phyloP scores from a whole-genome alignment of 2,329 filamentous ascomycete species.

The Fonsecaea pedrosoi region DNA sequence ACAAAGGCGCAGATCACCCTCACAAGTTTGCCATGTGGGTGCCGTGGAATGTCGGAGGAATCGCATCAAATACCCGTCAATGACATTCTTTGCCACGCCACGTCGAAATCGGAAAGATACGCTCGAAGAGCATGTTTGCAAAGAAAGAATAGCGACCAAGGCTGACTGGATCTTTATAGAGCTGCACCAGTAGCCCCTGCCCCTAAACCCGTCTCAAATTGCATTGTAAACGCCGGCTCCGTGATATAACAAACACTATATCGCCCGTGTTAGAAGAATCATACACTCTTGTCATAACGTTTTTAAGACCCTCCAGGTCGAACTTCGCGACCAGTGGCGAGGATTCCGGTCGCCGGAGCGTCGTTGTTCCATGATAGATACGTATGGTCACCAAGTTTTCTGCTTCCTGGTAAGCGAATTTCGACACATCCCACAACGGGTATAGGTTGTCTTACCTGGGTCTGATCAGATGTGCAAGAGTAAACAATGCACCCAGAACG shows the following conservation, averaged over 20 bases:
- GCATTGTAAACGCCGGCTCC: slow-evolving; percentile 34
- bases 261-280: slow-evolving; percentile 32
- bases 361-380: slow-evolving; percentile 95
- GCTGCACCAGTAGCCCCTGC: slow-evolving; percentile 6
- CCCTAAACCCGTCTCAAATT: slow-evolving; percentile 7
- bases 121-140: not conserved
- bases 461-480: slow-evolving; percentile 86
- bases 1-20: slow-evolving; percentile 17
- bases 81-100: not conserved
- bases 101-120: not conserved
- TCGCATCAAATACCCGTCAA: not conserved
- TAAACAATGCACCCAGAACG: slow-evolving; percentile 84
- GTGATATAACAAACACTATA: slow-evolving; percentile 14
- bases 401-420: slow-evolving; percentile 46
- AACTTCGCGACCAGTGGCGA: slow-evolving; percentile 64
- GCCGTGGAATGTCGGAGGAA: slow-evolving; percentile 11
- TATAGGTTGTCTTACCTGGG: slow-evolving; percentile 70
- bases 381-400: slow-evolving; percentile 97
- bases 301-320: slow-evolving; percentile 42
- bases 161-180: not conserved
- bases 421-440: not conserved
- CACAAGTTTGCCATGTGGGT: not conserved
- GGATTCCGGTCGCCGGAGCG: slow-evolving; percentile 58
- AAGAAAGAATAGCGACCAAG: not conserved
- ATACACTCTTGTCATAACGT: slow-evolving; percentile 22